Base-by-base conservation (phyloP, 495 filamentous ascomycete genomes). In the Immersiella caudata region DNA sequence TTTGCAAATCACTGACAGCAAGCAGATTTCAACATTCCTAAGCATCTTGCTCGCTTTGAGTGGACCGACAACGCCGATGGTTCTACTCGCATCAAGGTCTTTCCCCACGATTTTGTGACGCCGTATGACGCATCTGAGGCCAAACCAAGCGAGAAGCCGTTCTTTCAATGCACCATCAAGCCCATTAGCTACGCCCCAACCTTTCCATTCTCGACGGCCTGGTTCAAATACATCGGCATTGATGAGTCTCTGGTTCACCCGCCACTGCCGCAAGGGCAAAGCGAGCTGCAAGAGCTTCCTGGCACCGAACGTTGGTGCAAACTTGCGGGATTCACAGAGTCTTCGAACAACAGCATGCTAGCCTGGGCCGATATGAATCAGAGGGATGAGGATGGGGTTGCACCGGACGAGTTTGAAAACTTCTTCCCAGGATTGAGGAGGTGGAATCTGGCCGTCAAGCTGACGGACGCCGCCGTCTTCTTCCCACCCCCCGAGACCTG, bases 1-100 rank as follows among this genome's bases (percentile, higher is more conserved):
- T 29, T 50, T 51, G 0, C n/a, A 26, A 24, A 2, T 0, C 16
- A 1, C 6, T 16, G 16, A 25, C 9, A 2, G 2, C 12, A 25
- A 54, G 16, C 68, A 78, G 81, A 83, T 64, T 85, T 82, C 82
- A 85, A 84, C 71, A 81, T 84, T 50, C 82, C 84, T 11, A 85
- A 85, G 70, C 83, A 85, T 70, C 76, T 86, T 18, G 84, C 83
- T 24, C 76, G 76, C 40, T 85, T 86, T 72, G 71, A 74, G 22
- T 87, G 82, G 76, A 79, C 73, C 6, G 70, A 78, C 21, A 63
- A 70, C n/a, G 70, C 73, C 2, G 71, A 74, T 62, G 74, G 74
- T 18, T 67, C 74, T 14, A 71, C 77, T n/a, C 74, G 70, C n/a
- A 71, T 86, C 61, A 68, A 78, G 25, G 79, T 87, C 51, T 84